phyloP scores from a whole-genome alignment of 768 basidiomycete species.

The Naganishia vishniacii region DNA sequence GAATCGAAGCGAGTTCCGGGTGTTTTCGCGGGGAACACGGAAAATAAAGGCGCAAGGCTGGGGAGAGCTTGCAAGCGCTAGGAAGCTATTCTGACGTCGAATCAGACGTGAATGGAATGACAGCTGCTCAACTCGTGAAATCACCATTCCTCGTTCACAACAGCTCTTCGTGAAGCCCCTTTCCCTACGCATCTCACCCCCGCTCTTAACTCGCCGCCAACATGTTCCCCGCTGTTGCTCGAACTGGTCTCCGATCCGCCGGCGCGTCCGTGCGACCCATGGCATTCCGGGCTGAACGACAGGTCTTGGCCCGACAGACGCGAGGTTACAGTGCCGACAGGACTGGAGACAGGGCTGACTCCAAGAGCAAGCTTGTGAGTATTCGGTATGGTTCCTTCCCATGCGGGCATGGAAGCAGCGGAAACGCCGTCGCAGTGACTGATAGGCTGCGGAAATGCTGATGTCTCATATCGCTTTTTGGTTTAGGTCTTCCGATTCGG shows the following conservation, averaged over 20 bases:
- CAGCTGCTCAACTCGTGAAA: background rate
- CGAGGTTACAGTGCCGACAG: constrained; percentile 23
- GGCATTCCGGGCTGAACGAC: constrained; percentile 21
- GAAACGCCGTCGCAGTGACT: no score
- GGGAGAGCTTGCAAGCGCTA: background rate
- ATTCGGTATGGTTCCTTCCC: no score
- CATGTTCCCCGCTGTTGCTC: constrained; percentile 28
- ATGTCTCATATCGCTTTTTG: background rate
- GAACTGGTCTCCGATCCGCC: constrained; percentile 26
- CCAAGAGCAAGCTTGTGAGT: constrained; percentile 46
- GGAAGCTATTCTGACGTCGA: background rate
- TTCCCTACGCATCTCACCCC: background rate
- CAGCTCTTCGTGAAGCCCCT: background rate
- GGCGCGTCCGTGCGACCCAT: constrained; percentile 21
- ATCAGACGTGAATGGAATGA: constrained; percentile 16
- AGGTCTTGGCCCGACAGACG: constrained; percentile 22
- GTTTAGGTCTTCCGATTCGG: constrained; percentile 41
- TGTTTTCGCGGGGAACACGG: background rate
- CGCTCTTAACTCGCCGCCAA: background rate
- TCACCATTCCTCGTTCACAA: background rate
- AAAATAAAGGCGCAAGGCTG: constrained; percentile 2
- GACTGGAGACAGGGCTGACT: constrained; percentile 19
- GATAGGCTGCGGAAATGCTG: no score
- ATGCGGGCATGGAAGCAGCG: no score
- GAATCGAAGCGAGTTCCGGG: no score